Percentiles rank a stretch among this genome's conserved stretches.
These are phyloP conservation scores for Trichothecium sympodiale DNA, from an alignment of 2,329 filamentous ascomycete genomes.

Conservation along the genomic window DNA sequence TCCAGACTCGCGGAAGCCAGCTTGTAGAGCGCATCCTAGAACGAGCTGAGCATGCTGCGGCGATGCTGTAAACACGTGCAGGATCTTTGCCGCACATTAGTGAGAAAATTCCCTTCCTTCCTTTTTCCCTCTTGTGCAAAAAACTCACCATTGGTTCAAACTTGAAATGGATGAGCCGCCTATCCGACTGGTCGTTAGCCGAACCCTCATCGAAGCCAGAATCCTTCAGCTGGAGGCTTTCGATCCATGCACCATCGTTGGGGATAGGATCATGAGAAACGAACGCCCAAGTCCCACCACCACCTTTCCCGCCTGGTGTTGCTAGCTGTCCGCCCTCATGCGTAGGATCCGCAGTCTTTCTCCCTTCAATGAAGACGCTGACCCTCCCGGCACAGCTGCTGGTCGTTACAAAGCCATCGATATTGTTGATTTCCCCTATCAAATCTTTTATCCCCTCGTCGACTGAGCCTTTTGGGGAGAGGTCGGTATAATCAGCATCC, in stretches of 20 bases:
- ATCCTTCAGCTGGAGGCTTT: constrained; percentile 14
- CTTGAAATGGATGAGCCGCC: constrained; percentile 67
- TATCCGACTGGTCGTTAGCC: constrained; percentile 14
- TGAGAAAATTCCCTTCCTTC: not conserved
- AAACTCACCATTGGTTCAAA: constrained; percentile 83
- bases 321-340: constrained; percentile 28
- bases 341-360: constrained; percentile 24
- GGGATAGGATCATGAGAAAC: constrained; percentile 69
- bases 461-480: constrained; percentile 80
- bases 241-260: constrained; percentile 19
- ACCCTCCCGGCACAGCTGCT: constrained; percentile 86
- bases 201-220: constrained; percentile 11
- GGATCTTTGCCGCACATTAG: constrained; percentile 48
- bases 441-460: constrained; percentile 68
- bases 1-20: constrained; percentile 85
- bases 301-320: constrained; percentile 73
- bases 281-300: constrained; percentile 74
- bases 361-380: constrained; percentile 79
- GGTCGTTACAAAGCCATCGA: constrained; percentile 74
- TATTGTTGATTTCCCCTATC: constrained; percentile 65
- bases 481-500: constrained; percentile 63
- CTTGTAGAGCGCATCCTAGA: constrained; percentile 63
- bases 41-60: constrained; percentile 63
- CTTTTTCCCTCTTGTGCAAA: not conserved
- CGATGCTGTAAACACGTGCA: constrained; percentile 76